Evolutionary conservation across 169 alveolate genomes (phyloP), one percentile per base, ranked within the genome.

Genomic region (Plasmodium knowlesi): DNA sequence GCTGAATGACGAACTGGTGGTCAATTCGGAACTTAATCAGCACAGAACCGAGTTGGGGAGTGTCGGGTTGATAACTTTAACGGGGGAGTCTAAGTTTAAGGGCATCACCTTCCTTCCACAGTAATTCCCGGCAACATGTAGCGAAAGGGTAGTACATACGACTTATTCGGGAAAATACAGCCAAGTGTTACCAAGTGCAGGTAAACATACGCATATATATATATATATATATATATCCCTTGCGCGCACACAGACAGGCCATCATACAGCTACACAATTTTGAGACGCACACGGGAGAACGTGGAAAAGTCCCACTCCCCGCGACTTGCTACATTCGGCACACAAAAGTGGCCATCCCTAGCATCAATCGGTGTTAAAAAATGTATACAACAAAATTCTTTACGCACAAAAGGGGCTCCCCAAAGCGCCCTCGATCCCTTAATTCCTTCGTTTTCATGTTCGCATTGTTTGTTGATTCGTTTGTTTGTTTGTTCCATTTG

Each of bases 51-150:
- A 86, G 19, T 76, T 74, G 61, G 95, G 95, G 1, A 70, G 54
- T 71, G 80, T 71, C 16, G 95, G 95, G 8, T 37, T 91, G 22
- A 82, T 91, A 25, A 83, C 74, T 37, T 54, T 91, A 91, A 81
- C 72, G 19, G 95, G 95, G 25, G 86, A 91, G 82, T 70, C 86
- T 1, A 82, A 32, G 43, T 91, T 81, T 74, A 82, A 72, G 39
- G 76, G 54, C 43, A 72, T 91, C 25, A 14, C 37, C 54, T 82
- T 91, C 61, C 16, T 86, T 46, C 86, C 93, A 8, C 61, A 84
- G 28, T 34, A 74, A 82, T 16, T 53, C 39, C 5, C 19, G 71
- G 25, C n/a, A 37, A 10, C 8, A 37, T 4, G 5, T 30, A 30
- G 71, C 16, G 39, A 53, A 50, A 30, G 32, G 30, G n/a, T 37